phyloP scores from a whole-genome alignment of 129 eudicot species.

The Erigeron canadensis region DNA sequence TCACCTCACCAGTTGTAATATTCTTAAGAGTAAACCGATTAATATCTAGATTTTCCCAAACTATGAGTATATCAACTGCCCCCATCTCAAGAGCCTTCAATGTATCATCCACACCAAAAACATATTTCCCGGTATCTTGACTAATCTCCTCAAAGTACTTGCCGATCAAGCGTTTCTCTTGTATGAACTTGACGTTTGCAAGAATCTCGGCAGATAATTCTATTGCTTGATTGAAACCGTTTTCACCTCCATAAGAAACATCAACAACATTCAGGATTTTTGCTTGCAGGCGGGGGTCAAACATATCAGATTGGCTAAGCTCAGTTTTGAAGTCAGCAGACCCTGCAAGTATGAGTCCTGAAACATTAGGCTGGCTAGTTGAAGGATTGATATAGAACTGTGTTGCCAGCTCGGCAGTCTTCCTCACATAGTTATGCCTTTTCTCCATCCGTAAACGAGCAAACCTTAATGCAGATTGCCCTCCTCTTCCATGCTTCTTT shows the following conservation, averaged over 20 bases:
- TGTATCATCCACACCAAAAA: conserved; percentile 41
- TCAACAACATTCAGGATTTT: conserved; percentile 40
- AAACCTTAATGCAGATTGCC: conserved; percentile 39
- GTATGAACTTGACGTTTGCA: conserved; percentile 38
- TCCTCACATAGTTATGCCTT: conserved; percentile 40
- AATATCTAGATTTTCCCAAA: conserved; percentile 44
- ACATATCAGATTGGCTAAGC: conserved; percentile 47
- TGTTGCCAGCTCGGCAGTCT: conserved; percentile 43
- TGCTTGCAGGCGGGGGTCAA: conserved; percentile 40
- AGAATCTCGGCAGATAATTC: conserved; percentile 42
- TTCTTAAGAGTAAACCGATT: conserved; percentile 35
- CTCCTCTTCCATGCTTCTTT: conserved; percentile 43
- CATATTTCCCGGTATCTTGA: conserved; percentile 44
- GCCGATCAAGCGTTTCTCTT: conserved; percentile 42
- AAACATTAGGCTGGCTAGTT: conserved; percentile 43
- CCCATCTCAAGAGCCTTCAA: conserved; percentile 44
- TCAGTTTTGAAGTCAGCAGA: conserved; percentile 43
- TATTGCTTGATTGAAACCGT: conserved; percentile 44
- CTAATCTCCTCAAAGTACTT: conserved; percentile 46
- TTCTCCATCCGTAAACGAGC: conserved; percentile 46
- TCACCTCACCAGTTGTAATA: conserved; percentile 31
- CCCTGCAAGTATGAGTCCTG: conserved; percentile 42
- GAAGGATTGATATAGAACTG: conserved; percentile 38
- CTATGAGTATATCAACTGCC: conserved; percentile 41
- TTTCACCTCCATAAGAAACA: conserved; percentile 46